Evolutionary conservation across 768 basidiomycete genomes (phyloP), one percentile per base, ranked within the genome.

Genomic region (Lactarius deliciosus): DNA sequence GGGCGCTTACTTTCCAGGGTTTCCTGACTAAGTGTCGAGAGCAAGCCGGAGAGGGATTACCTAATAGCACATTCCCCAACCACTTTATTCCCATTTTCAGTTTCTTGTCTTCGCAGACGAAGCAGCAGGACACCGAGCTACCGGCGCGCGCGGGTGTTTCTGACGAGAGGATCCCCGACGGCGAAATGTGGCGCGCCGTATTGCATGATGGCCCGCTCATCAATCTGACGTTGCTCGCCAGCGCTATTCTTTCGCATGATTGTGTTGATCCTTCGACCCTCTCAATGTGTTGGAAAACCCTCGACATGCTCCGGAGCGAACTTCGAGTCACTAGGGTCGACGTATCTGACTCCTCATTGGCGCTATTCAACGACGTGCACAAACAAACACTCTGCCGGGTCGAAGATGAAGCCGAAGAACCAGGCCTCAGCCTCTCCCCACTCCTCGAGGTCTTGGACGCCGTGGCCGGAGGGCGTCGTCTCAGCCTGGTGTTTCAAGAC

Each of bases 231-330:
- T 30, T 57, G 3, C 65, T 66, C 2, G 22, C 60, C 8, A 6
- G 40, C 1, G 55, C 43, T 50, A 16, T 66, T n/a, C 54, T 20
- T 40, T 18, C 2, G 5, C 8, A 36, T 18, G 41, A 28, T 20
- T 13, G 11, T 20, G 20, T 3, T n/a, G 43, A 18, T 16, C 25
- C 22, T 1, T 40, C n/a, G 2, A 47, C 2, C 36, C 65, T 66
- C 32, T 56, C 65, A 2, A 32, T 66, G 34, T 66, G 60, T n/a
- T 66, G 65, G 65, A 56, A 16, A n/a, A 40, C 60, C 4, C 60
- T 66, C 55, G 60, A 66, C 43, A 28, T 25, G 32, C 65, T 66
- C 20, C 25, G 57, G 60, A 61, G n/a, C 25, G 28, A 38, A 16
- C 43, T 66, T n/a, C n/a, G n/a, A n/a, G 38, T 61, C 4, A 10